Percentiles rank a stretch among this genome's conserved stretches.
Conservation (phyloP, 148 eudicot genomes). For the Rhododendron griersonianum region DNA sequence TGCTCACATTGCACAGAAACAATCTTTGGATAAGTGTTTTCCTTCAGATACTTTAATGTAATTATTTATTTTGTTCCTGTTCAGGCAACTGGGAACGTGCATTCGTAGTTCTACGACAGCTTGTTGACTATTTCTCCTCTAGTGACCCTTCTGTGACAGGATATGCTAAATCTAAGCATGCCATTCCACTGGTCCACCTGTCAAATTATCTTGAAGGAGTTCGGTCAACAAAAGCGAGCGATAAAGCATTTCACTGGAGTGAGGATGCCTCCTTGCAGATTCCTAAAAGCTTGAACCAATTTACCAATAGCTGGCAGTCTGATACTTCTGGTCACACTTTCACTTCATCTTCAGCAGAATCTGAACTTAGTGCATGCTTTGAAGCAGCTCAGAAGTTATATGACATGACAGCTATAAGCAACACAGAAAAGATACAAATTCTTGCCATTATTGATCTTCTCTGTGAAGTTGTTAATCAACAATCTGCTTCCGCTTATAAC, state of each 20-base stretch:
- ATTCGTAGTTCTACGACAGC: constrained; percentile 53
- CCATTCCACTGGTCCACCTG: constrained; percentile 44
- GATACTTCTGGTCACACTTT: constrained; percentile 24
- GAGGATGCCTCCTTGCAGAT: constrained; percentile 38
- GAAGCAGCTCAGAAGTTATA: constrained; percentile 54
- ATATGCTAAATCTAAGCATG: constrained; percentile 18
- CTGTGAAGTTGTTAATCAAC: constrained; percentile 56
- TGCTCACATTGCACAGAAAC: not conserved
- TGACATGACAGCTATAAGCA: constrained; percentile 33
- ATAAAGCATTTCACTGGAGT: constrained; percentile 47
- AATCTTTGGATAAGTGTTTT: not conserved
- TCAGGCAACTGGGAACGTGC: constrained; percentile 95
- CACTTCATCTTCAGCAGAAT: constrained; percentile 38
- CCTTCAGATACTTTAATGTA: not conserved
- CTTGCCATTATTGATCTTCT: constrained; percentile 70
- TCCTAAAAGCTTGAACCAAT: constrained; percentile 32
- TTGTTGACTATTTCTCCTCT: constrained; percentile 45
- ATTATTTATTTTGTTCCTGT: constrained; percentile 15
- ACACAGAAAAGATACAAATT: constrained; percentile 58
- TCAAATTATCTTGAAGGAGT: constrained; percentile 76
- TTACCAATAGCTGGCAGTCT: constrained; percentile 24
- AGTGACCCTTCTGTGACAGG: constrained; percentile 22
- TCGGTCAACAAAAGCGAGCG: constrained; percentile 26
- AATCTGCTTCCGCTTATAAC: constrained; percentile 59
- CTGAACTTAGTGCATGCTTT: constrained; percentile 38